These are phyloP conservation scores for Aspergillus amoenus DNA, from an alignment of 2,329 filamentous ascomycete genomes.

Conservation along the genomic window DNA sequence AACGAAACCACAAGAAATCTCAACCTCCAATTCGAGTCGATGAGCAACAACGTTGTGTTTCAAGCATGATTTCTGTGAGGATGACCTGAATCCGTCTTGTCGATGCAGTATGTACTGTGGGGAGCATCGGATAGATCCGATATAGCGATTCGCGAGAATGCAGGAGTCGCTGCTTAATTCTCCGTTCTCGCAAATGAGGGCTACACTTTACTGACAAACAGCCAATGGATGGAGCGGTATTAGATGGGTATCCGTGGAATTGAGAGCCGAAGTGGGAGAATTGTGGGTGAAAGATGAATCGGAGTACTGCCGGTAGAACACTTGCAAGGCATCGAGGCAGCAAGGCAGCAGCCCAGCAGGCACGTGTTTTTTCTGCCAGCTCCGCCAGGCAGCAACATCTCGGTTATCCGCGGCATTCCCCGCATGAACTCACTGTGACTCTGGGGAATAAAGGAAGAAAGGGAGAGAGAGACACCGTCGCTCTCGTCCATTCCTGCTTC, in stretches of 20 bases:
- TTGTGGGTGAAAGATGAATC: not conserved
- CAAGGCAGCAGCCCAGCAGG: not conserved
- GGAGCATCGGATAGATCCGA: not conserved
- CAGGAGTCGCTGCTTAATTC: not conserved
- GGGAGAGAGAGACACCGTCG: slow-evolving; percentile 3
- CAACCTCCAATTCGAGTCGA: too few species aligned
- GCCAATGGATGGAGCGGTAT: too few species aligned
- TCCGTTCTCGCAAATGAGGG: not conserved
- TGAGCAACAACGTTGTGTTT: too few species aligned
- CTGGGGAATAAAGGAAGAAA: slow-evolving; percentile 15
- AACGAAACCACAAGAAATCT: not conserved
- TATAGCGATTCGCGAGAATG: not conserved
- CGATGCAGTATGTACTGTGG: too few species aligned
- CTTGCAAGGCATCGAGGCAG: too few species aligned
- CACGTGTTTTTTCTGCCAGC: not conserved
- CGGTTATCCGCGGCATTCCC: slow-evolving; percentile 31
- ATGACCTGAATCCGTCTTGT: too few species aligned
- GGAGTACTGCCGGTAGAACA: not conserved
- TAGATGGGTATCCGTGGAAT: too few species aligned
- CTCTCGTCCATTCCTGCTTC: not conserved
- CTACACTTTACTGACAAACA: too few species aligned
- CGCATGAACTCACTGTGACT: slow-evolving; percentile 13
- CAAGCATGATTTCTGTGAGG: too few species aligned
- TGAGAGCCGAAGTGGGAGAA: not conserved
- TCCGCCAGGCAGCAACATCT: slow-evolving; percentile 10